These are phyloP conservation scores for Populus trichocarpa DNA, from an alignment of 441 rosid genomes.

Conservation along the genomic window DNA sequence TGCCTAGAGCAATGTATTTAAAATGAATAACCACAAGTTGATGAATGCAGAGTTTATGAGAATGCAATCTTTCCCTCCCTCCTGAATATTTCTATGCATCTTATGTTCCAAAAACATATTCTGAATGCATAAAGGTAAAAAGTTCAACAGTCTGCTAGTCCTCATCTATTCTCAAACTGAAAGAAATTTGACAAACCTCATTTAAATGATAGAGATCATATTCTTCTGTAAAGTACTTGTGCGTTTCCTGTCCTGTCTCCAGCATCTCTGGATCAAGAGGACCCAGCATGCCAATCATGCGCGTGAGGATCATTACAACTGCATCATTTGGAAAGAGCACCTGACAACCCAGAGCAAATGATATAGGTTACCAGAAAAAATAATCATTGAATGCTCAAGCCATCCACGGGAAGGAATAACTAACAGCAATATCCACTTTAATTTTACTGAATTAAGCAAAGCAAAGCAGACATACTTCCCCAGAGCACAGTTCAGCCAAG, in stretches of 20 bases:
- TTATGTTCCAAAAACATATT: background rate
- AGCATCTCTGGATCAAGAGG: conserved; percentile 75
- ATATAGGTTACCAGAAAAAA: conserved; percentile 9
- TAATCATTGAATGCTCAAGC: background rate
- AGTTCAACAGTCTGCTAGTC: background rate
- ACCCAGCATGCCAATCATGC: conserved; percentile 67
- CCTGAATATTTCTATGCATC: background rate
- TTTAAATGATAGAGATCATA: conserved; percentile 64
- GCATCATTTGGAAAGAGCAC: conserved; percentile 85
- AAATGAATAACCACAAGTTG: background rate
- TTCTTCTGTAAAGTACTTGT: conserved; percentile 81
- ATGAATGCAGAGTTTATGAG: background rate
- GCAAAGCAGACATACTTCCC: conserved; percentile 55
- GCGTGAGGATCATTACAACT: conserved; percentile 71
- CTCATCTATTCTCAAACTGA: background rate
- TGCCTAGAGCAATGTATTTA: background rate
- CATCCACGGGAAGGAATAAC: background rate
- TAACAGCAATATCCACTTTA: background rate
- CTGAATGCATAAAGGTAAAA: background rate
- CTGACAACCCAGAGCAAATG: conserved; percentile 30
- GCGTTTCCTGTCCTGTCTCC: conserved; percentile 65
- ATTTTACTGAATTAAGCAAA: background rate
- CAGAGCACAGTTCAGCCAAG: conserved; percentile 86
- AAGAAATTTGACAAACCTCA: conserved; percentile 46
- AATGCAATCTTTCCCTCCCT: background rate